A percentile compares a stretch with the other conserved stretches of the same genome.
These are phyloP conservation scores for Tetragonia tetragonoides DNA, from an alignment of 148 eudicot species.

Conservation along the genomic window DNA sequence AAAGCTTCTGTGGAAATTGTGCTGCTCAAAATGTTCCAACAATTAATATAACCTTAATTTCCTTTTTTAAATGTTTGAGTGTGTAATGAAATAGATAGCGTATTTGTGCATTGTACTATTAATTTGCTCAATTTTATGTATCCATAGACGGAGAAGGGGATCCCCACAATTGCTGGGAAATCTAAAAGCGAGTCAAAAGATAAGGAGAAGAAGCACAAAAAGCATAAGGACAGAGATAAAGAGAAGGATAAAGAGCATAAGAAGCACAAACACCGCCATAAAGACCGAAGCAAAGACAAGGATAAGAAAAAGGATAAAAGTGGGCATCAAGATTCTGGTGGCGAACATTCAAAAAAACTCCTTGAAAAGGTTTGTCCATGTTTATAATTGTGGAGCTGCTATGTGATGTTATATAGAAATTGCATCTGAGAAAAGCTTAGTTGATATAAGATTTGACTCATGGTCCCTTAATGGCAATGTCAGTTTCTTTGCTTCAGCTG, in stretches of 20 bases:
- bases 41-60: neutral
- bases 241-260: slow-evolving; percentile 94
- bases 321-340: slow-evolving; percentile 68
- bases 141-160: slow-evolving; percentile 79
- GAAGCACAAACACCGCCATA: slow-evolving; percentile 93
- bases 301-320: slow-evolving; percentile 82
- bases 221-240: slow-evolving; percentile 76
- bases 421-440: neutral
- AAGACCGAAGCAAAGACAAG: slow-evolving; percentile 88
- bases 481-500: neutral
- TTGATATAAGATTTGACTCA: neutral
- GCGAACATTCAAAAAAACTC: slow-evolving; percentile 71
- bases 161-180: slow-evolving; percentile 75
- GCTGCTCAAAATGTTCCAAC: neutral
- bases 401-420: neutral
- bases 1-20: neutral
- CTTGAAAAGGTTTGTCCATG: slow-evolving; percentile 73
- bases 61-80: too few species aligned
- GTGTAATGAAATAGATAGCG: neutral
- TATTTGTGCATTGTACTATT: slow-evolving; percentile 2
- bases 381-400: slow-evolving; percentile 6
- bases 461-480: neutral
- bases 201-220: slow-evolving; percentile 89
- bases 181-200: slow-evolving; percentile 76
- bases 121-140: slow-evolving; percentile 7